Base-by-base conservation (phyloP, 352 stramenopile genomes). In the Nothophytophthora sp. region DNA sequence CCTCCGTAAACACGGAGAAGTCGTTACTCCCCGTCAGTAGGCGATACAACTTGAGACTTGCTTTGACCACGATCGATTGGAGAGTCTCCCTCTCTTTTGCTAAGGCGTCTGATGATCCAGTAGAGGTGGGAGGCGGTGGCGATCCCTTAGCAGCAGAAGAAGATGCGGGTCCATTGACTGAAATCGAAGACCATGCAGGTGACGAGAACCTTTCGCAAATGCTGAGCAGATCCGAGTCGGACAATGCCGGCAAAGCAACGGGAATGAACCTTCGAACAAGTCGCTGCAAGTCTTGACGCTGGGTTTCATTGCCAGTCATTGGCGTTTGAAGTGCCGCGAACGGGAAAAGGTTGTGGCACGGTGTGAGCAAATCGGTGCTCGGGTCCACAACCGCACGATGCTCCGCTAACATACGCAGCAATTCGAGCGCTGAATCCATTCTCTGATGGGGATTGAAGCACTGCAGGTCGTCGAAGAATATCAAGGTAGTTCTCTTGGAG, bases 381-480 rank as follows among this genome's bases (percentile, higher is more conserved):
- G 65, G 65, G 34, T 88, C 69, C 1, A 86, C 56, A 3, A 78
- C 42, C 5, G 72, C 56, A 0, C 65, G 51, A 18, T 76, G 59
- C 16, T 85, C 67, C 0, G 69, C 20, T 3, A 90, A 27, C 49
- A 72, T 67, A 8, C 79, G 76, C 1, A 86, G 24, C 5, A 88
- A 22, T 55, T 90, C 79, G 6, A 75, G 10, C 3, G 70, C 54
- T 1, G 63, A 74, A 35, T 85, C 52, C 36, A 65, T 73, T 2
- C 16, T 40, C 5, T 22, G 18, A 4, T 47, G 12, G 8, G 25
- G 13, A 16, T 76, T 39, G 20, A 79, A 33, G 24, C 62, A 78
- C 8, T 90, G 73, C 1, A 90, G 49, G 35, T 90, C 79, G 16
- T 90, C 79, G 16, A 90, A 41, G 43, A 86, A 90, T 8, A 86